phyloP scores from a whole-genome alignment of 2,329 filamentous ascomycete genomes.

The Lasiodiplodia sp. region DNA sequence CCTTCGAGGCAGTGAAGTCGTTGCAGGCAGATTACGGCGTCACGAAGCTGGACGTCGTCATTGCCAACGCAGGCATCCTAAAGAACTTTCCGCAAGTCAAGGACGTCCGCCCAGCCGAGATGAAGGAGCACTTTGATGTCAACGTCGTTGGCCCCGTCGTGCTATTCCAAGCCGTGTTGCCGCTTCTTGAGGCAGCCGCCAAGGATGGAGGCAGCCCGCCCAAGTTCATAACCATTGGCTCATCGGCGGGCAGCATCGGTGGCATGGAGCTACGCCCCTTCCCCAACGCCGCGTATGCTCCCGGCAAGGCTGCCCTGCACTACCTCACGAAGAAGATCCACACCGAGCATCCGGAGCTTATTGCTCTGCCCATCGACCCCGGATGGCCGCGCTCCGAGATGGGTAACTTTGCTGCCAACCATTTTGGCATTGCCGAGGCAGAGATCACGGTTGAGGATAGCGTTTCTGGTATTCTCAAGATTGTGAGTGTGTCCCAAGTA shows the following conservation, averaged over 20 bases:
- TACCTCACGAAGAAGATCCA: background rate
- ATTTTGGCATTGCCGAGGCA: too few relatives aligned
- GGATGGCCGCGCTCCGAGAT: background rate
- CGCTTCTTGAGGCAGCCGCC: background rate
- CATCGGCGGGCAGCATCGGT: background rate
- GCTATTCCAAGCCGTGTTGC: background rate
- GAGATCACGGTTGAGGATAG: too few relatives aligned
- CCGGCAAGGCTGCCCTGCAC: background rate
- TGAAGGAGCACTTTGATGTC: background rate
- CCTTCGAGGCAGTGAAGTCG: background rate
- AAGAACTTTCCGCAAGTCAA: background rate
- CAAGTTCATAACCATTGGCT: background rate
- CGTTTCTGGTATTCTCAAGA: too few relatives aligned
- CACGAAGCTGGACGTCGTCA: background rate
- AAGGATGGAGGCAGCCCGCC: background rate
- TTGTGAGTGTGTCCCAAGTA: too few relatives aligned
- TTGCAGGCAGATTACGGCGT: background rate
- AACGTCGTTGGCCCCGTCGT: background rate
- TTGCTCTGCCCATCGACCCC: background rate
- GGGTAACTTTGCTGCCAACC: background rate
- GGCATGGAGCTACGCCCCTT: background rate
- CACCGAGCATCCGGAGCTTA: background rate
- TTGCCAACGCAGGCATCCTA: background rate
- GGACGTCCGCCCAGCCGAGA: background rate
- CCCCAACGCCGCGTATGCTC: background rate